Evolutionary conservation across 148 eudicot species (phyloP), one percentile per base, ranked within the genome.

Genomic region (Camellia japonica): DNA sequence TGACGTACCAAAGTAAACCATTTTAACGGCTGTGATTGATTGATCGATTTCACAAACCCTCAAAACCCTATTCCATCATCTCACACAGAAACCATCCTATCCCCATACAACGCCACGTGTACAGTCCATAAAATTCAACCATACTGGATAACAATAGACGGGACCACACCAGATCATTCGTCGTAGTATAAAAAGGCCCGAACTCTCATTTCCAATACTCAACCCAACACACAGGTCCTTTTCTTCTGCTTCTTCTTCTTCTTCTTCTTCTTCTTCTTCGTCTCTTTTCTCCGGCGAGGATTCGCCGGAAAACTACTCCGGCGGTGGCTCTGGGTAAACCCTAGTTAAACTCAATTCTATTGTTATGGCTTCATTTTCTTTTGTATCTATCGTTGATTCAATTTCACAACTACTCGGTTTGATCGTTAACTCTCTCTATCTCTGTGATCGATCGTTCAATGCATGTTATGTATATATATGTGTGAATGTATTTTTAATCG

Each of bases 361-460:
- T 43, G 46, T 3, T 56, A 13, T 64, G 76, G 20, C 63, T 56
- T 73, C 47, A 55, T 71, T 44, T 15, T 30, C 38, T 30, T 30
- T 73, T 73, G 11, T 56, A 41, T 13, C 44, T 55, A 30, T 73
- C 47, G 76, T 73, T 38, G 46, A 49, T 73, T 73, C 76, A 51
- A 38, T 42, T 68, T 16, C 16, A 66, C 7, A 38, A 66, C 16
- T 8, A 12, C 44, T 56, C 38, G 6, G 10, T 14, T 55, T 41
- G 47, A 73, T 54, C 46, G 41, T 52, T 16, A 58, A 19, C 67
- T 44, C 13, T 12, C 59, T 52, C 60, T 54, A 19, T 68, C 73
- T 73, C 56, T 47, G 2, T 62, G 43, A 46, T 76, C 52, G 78
- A 76, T 76, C 41, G 4, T 75, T 60, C 52, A 76, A 55, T 73